Evolutionary conservation across 768 basidiomycete genomes (phyloP).

Genomic region (Serendipita vermifera): DNA sequence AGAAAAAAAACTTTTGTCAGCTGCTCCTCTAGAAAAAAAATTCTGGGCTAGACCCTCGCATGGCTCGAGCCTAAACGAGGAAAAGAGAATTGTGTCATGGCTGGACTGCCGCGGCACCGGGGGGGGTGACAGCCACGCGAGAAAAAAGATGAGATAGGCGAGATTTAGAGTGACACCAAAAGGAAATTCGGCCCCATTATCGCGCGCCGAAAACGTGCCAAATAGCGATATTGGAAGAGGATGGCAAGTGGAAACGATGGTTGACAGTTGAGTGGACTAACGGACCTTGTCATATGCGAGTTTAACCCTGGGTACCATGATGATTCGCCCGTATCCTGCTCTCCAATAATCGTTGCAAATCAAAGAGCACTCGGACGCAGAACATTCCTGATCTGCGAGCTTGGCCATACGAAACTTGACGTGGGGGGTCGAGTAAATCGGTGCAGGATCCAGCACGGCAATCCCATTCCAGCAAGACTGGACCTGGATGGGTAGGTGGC

Average conservation of each 20-base stretch:
- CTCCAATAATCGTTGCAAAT: conserved; percentile 99
- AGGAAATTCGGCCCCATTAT: background rate
- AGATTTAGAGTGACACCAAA: background rate
- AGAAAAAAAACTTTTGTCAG: too few species aligned
- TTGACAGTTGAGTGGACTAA: conserved; percentile 2
- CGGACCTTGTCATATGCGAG: conserved; percentile 83
- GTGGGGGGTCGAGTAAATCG: conserved; percentile 83
- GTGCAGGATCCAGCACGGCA: conserved; percentile 87
- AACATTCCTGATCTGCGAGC: conserved; percentile 80
- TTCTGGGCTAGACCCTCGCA: too few species aligned
- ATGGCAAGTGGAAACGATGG: background rate
- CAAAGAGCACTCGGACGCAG: conserved; percentile 87
- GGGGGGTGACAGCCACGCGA: background rate
- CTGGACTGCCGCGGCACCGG: too few species aligned
- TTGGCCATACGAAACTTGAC: conserved; percentile 93
- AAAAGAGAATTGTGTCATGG: too few species aligned
- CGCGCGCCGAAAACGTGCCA: background rate
- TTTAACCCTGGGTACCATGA: conserved; percentile 97
- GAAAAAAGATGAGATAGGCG: background rate
- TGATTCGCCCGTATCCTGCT: conserved; percentile 86
- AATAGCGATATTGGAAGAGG: background rate
- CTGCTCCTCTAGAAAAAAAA: too few species aligned
- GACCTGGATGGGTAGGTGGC: conserved; percentile 88
- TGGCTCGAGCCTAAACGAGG: too few species aligned
- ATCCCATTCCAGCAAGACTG: conserved; percentile 99